Base-by-base conservation (phyloP, 129 eudicot species). In the Saussurea involucrata region DNA sequence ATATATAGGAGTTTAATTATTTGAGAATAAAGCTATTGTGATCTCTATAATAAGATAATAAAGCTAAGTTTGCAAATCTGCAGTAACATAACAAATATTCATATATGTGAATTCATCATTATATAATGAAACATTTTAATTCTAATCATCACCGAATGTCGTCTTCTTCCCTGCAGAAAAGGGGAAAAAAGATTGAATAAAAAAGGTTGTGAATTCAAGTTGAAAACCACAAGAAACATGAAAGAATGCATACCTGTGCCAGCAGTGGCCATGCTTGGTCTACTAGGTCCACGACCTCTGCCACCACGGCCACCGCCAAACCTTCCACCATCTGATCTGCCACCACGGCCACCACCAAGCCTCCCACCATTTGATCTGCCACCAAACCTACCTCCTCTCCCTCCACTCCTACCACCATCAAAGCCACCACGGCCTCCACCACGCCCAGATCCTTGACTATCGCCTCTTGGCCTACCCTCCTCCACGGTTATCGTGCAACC, bases 401-500 rank as follows among this genome's bases (percentile, higher is more conserved):
- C 75, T 4, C 84, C 84, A 2, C 68, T 24, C 36, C 72, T 28
- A 5, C 85, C 34, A 10, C 82, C 70, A 69, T 69, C 78, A 34
- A 63, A 76, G 5, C 71, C 76, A 6, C 71, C 76, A 6, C 76
- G 69, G n/a, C 85, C 72, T 0, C 83, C 81, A 63, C 82, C 71
- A 70, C 71, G 55, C 18, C 80, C 76, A 61, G 58, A 69, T 7
- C 81, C 81, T 12, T 32, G 29, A 71, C 81, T 31, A 64, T 81
- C 83, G 28, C 81, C 88, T 77, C 88, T 88, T 65, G 96, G 92
- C 79, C 76, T 92, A 27, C 96, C 94, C 83, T 89, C 90, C 36
- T 88, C 84, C 20, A 92, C 96, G 10, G 53, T 60, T 73, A 95
- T 72, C 4, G 28, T 2, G 32, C 70, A 28, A 7, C 81, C 94